Base-by-base conservation (phyloP, 2,329 filamentous ascomycete genomes). In the Aspergillus quadricinctus region DNA sequence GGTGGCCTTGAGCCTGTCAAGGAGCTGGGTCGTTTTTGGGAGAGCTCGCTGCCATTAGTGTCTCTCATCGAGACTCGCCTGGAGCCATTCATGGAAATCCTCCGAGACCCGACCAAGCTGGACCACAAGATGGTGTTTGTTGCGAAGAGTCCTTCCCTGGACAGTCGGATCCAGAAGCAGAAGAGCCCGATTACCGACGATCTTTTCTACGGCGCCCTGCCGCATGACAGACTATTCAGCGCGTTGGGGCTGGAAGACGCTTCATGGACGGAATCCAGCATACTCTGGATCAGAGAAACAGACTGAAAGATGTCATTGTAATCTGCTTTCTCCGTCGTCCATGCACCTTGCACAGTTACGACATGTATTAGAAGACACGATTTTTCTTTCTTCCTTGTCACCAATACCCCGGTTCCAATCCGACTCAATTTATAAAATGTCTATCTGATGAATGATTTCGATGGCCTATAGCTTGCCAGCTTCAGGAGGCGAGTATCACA, bases 1-100 rank as follows among this genome's bases (percentile, higher is more conserved):
- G 77, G 80, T 31, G 82, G 81, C 0, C 71, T 83, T 37, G 75
- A 78, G 7, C 78, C 82, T 11, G 71, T 89, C 19, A 80, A 83
- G 17, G 78, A 83, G 53, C 75, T 88, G 37, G 77, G 79, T 3
- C 73, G 71, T 3, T 80, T 82, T 61, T 90, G 87, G 87, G 79
- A 81, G 45, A 83, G 81, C 56, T 81, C 82, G 2, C 74, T 77
- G 41, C 73, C 73, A 23, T 80, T 87, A 53, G 76, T 77, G 14
- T 75, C 78, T 29, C 75, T 77, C 2, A 78, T 86, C 23, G 72
- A 78, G 50, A 71, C 67, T 37, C 77, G 81, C 3, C 64, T 81
- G 48, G 75, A 77, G 11, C 65, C 75, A 53, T 71, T 84, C 57
- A 69, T 73, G 62, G 64, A 69, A 64, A 64, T 70, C 57, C 59